Evolutionary conservation across 805 yeast genomes (phyloP).

Genomic region (Cyberlindnera maritima): DNA sequence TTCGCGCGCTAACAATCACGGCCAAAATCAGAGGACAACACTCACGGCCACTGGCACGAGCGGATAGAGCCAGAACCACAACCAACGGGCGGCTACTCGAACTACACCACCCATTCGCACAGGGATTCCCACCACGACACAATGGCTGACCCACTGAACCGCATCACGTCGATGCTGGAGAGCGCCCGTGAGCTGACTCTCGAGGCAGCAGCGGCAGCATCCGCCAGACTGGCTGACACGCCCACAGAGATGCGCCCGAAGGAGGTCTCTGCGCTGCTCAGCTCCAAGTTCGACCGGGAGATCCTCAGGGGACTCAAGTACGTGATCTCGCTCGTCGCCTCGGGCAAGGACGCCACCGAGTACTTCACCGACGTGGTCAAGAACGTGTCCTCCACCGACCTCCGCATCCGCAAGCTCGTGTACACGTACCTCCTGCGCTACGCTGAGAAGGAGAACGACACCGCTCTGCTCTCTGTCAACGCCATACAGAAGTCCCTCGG

Average conservation of each 20-base stretch:
- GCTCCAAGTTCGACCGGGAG: constrained; percentile 67
- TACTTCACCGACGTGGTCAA: constrained; percentile 87
- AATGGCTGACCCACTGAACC: constrained; percentile 58
- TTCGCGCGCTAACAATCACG: too few relatives aligned
- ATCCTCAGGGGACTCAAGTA: constrained; percentile 57
- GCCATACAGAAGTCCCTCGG: constrained; percentile 82
- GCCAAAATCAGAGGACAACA: too few relatives aligned
- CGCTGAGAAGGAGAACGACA: constrained; percentile 83
- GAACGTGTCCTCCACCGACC: constrained; percentile 67
- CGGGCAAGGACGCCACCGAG: constrained; percentile 34
- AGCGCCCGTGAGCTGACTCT: constrained; percentile 76
- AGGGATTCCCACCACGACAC: background rate
- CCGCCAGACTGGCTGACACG: constrained; percentile 61
- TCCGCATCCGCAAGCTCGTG: constrained; percentile 71
- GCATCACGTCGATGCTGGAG: constrained; percentile 70
- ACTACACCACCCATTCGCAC: too few relatives aligned
- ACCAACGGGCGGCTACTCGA: background rate
- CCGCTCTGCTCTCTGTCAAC: constrained; percentile 86
- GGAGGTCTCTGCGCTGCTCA: constrained; percentile 64
- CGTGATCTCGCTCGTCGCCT: constrained; percentile 44
- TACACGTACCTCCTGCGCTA: constrained; percentile 69
- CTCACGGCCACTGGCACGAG: too few relatives aligned
- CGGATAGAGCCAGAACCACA: background rate
- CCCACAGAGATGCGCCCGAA: constrained; percentile 55
- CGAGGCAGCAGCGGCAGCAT: constrained; percentile 81